Percentiles rank a stretch among this genome's conserved stretches.
Evolutionary conservation across 2,329 filamentous ascomycete species (phyloP).

Genomic region (Helminthosporium solani): DNA sequence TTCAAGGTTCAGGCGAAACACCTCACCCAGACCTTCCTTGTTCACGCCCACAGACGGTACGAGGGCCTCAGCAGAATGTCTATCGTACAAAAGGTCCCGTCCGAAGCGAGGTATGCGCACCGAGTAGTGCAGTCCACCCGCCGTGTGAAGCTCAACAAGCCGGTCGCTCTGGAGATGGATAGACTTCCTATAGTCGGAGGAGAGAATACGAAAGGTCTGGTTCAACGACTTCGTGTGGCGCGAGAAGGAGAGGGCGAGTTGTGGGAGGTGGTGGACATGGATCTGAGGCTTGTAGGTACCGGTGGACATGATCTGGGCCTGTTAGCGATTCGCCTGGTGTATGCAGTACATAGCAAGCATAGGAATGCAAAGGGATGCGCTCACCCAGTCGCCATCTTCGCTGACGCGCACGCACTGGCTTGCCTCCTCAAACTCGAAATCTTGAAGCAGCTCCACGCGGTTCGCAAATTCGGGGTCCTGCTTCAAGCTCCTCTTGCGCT

Average conservation of each 20-base stretch:
- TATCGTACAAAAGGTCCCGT: slow-evolving; percentile 83
- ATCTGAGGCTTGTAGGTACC: slow-evolving; percentile 78
- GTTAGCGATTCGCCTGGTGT: too few species aligned
- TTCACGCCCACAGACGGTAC: slow-evolving; percentile 87
- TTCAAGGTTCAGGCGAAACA: slow-evolving; percentile 90
- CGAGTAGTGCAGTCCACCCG: slow-evolving; percentile 81
- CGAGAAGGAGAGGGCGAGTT: slow-evolving; percentile 89
- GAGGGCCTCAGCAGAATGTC: slow-evolving; percentile 77
- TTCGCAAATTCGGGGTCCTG: slow-evolving; percentile 90
- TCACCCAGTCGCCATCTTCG: slow-evolving; percentile 88
- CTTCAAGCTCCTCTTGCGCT: slow-evolving; percentile 81
- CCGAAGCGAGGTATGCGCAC: slow-evolving; percentile 92
- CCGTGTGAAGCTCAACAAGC: slow-evolving; percentile 88
- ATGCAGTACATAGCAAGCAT: too few species aligned
- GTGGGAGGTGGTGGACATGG: slow-evolving; percentile 91
- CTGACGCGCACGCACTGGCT: slow-evolving; percentile 86
- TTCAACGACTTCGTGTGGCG: slow-evolving; percentile 92
- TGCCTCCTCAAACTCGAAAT: slow-evolving; percentile 97
- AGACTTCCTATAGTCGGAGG: slow-evolving; percentile 89
- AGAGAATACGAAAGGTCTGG: slow-evolving; percentile 84
- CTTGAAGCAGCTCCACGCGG: slow-evolving; percentile 90
- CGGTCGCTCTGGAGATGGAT: slow-evolving; percentile 91
- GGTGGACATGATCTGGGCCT: slow-evolving; percentile 22
- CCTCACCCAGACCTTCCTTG: slow-evolving; percentile 81
- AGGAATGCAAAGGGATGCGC: not conserved